phyloP scores from a whole-genome alignment of 257 asterid genomes.

The Eustoma russellianum region DNA sequence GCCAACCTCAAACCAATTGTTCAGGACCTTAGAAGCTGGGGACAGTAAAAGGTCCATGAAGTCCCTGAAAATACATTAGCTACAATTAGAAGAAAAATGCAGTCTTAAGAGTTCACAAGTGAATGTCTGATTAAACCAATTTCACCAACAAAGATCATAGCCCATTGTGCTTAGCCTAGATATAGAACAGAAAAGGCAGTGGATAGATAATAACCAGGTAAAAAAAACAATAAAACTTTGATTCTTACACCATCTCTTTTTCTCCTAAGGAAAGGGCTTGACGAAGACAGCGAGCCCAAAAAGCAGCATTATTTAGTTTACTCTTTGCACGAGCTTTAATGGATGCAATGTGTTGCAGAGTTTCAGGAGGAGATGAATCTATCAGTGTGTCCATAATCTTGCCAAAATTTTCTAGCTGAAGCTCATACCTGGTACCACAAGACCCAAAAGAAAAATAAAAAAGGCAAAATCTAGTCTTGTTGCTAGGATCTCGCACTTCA shows the following conservation, averaged over 20 bases:
- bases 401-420: conserved; percentile 62
- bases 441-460: background rate
- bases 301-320: conserved; percentile 50
- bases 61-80: conserved; percentile 48
- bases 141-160: background rate
- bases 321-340: conserved; percentile 55
- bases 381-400: conserved; percentile 80
- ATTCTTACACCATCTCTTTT: conserved; percentile 71
- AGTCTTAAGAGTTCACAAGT: no score
- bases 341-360: conserved; percentile 37
- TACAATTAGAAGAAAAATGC: conserved; percentile 9
- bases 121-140: background rate
- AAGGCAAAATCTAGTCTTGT: background rate
- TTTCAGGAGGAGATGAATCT: conserved; percentile 82
- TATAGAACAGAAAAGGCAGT: background rate
- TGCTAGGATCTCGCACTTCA: background rate
- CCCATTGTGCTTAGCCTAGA: background rate
- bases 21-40: conserved; percentile 86
- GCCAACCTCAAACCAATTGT: conserved; percentile 94
- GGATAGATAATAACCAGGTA: background rate
- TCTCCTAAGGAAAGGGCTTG: conserved; percentile 71
- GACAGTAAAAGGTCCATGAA: conserved; percentile 79
- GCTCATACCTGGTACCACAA: conserved; percentile 51
- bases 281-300: conserved; percentile 67
- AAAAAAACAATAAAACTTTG: conserved; percentile 9